Base-by-base conservation (phyloP, 192 early-diverging fungal species). In the Coemansia sp. region DNA sequence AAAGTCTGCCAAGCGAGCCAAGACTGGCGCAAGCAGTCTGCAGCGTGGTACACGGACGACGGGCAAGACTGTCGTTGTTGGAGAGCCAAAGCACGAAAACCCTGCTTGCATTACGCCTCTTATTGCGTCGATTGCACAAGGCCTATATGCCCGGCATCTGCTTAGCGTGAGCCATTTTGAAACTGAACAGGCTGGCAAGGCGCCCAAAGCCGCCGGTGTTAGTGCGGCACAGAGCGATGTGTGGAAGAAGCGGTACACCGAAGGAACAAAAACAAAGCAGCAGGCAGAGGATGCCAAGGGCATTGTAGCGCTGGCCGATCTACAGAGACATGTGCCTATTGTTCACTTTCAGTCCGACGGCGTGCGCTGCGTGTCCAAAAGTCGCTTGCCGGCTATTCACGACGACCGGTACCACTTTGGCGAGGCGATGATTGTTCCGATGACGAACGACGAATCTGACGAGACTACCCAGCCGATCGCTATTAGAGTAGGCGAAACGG, bases 401-500 rank as follows among this genome's bases (percentile, higher is more conserved):
- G 60, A 63, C 5, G 62, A 60, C 38, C 56, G 40, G 21, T 23
- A 18, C n/a, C 48, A 71, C 20, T 70, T 64, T 40, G 61, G 66
- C 23, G 58, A 71, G 31, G 61, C 61, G 5, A 18, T 34, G 18
- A 18, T 73, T 11, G 28, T 38, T 3, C 54, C 37, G n/a, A 57
- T 11, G 52, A 70, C 42, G 63, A 70, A 51, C 72, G 82, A 46
- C 48, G 81, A 58, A 64, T 65, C 34, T 48, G 82, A 50, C 40
- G 76, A 51, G 64, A 63, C 34, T 59, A 70, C 15, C 42, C 76
- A 52, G 64, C 73, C 44, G 67, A 81, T 36, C 63, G 79, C 58
- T 53, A 49, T 88, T 36, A 81, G 78, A 54, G 44, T 85, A 4
- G 71, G 75, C 50, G 66, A 77, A 31, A 60, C 65, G 1, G 69